A percentile compares a stretch with the other conserved stretches of the same genome.
phyloP scores from a whole-genome alignment of 2,329 filamentous ascomycete species.

The Chalara sp. region DNA sequence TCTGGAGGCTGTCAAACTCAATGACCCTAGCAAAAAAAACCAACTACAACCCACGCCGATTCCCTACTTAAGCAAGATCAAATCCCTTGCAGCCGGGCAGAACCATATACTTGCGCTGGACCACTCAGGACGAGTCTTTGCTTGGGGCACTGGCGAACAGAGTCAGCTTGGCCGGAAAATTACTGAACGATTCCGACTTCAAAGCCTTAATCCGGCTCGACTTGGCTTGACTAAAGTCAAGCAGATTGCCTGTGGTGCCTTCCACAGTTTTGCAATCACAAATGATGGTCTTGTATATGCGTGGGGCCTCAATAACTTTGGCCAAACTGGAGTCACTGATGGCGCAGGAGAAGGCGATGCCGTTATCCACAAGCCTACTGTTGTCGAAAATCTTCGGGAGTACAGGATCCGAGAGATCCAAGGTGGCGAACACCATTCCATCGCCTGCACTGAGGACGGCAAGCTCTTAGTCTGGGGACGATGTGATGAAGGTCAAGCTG shows the following conservation, averaged over 20 bases:
- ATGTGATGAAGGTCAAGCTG: constrained; percentile 46
- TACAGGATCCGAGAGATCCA: constrained; percentile 54
- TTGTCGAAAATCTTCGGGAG: constrained; percentile 56
- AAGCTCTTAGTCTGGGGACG: constrained; percentile 56
- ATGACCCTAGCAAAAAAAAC: constrained; percentile 13
- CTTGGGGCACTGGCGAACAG: constrained; percentile 63
- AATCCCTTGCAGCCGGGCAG: constrained; percentile 43
- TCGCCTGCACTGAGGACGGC: constrained; percentile 51
- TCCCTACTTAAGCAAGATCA: constrained; percentile 47
- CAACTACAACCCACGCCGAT: constrained; percentile 40
- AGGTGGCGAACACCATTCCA: constrained; percentile 71
- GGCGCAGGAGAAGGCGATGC: constrained; percentile 62
- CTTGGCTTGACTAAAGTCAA: constrained; percentile 10
- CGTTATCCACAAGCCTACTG: constrained; percentile 61
- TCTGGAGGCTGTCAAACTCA: neutral
- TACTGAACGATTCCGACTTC: constrained; percentile 14
- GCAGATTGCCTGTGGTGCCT: constrained; percentile 48
- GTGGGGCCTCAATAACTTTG: constrained; percentile 85
- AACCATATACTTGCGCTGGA: constrained; percentile 55
- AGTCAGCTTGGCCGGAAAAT: constrained; percentile 47
- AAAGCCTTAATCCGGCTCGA: constrained; percentile 13
- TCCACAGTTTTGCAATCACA: constrained; percentile 73
- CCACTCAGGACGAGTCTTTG: constrained; percentile 48
- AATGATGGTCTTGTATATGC: constrained; percentile 64
- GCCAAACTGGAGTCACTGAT: constrained; percentile 63